Conservation (phyloP, 148 eudicot species). For the Beta vulgaris region DNA sequence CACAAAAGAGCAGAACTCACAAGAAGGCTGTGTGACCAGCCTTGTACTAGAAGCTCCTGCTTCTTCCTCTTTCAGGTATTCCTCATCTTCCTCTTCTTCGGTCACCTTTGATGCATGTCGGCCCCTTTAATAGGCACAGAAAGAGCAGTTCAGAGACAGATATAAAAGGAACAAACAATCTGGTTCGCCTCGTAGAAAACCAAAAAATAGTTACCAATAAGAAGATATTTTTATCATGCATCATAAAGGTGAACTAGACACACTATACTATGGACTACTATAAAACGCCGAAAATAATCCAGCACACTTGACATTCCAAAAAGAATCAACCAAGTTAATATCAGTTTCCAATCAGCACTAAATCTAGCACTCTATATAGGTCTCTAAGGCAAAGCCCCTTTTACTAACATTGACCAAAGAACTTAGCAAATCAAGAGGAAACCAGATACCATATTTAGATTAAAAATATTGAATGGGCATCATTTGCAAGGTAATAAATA, state of each 20-base stretch:
- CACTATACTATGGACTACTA: not conserved
- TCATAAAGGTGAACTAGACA: not conserved
- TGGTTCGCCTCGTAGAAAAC: not conserved
- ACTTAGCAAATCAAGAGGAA: too few relatives aligned
- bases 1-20: constrained; percentile 39
- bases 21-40: constrained; percentile 83
- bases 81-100: constrained; percentile 98
- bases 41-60: constrained; percentile 85
- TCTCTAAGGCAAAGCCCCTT: too few relatives aligned
- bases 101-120: constrained; percentile 98
- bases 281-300: too few relatives aligned
- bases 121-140: constrained; percentile 48
- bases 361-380: not conserved
- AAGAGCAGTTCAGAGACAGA: not conserved
- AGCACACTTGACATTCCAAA: too few relatives aligned
- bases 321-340: not conserved
- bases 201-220: too few relatives aligned
- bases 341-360: not conserved
- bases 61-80: constrained; percentile 91
- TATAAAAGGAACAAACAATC: not conserved
- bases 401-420: not conserved
- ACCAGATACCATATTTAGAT: too few relatives aligned
- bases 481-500: not conserved
- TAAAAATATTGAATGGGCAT: not conserved
- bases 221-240: not conserved